Conservation (phyloP, 2,329 filamentous ascomycete species). For the Cercospora sp. region DNA sequence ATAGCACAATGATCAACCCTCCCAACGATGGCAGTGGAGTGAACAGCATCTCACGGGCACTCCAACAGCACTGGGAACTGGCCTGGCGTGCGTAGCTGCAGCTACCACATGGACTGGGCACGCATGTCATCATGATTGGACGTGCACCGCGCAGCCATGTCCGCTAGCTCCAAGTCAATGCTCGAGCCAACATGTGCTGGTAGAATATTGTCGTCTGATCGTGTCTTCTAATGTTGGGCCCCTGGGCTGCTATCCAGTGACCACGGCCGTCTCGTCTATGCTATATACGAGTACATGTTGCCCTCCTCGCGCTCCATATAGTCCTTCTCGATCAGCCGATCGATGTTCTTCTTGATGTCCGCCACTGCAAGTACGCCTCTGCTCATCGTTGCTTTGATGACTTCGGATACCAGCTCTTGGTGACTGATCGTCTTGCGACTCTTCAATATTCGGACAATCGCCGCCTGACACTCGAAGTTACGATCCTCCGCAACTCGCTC, state of each 20-base stretch:
- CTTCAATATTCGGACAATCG: conserved; percentile 97
- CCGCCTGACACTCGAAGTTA: conserved; percentile 94
- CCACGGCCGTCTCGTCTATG: conserved; percentile 31
- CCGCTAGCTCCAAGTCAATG: conserved; percentile 2
- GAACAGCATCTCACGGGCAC: background rate
- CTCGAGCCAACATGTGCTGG: background rate
- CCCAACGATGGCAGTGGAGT: background rate
- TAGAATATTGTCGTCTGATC: background rate
- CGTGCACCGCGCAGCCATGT: background rate
- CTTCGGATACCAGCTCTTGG: conserved; percentile 83
- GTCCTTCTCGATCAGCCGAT: conserved; percentile 92
- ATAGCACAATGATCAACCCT: background rate
- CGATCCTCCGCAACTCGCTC: conserved; percentile 84
- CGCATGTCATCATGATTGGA: background rate
- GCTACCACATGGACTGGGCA: background rate
- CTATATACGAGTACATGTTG: conserved; percentile 54
- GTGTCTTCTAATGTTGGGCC: background rate
- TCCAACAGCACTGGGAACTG: background rate
- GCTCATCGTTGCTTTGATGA: conserved; percentile 85
- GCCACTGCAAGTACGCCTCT: conserved; percentile 80
- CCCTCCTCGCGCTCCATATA: conserved; percentile 79
- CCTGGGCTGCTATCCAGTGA: background rate
- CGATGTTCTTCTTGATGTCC: conserved; percentile 96
- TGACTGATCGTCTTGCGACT: conserved; percentile 83
- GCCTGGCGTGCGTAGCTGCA: background rate